A percentile compares a stretch with the other conserved stretches of the same genome.
These are phyloP conservation scores for Shiraia bambusicola DNA, from an alignment of 2,329 filamentous ascomycete genomes.

Conservation along the genomic window DNA sequence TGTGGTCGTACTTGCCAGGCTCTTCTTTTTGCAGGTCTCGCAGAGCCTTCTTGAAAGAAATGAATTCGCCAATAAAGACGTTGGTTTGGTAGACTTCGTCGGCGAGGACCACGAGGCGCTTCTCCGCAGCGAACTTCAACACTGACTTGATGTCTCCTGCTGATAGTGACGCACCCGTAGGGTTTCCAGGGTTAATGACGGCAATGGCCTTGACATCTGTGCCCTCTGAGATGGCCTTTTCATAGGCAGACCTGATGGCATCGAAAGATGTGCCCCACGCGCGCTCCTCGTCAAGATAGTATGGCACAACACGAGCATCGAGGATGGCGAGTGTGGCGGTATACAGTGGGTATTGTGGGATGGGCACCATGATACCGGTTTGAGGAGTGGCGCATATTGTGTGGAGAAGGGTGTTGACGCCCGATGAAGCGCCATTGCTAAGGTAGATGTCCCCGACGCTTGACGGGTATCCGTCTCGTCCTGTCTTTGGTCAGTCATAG, in stretches of 20 bases:
- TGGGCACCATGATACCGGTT: slow-evolving; percentile 86
- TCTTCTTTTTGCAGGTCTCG: slow-evolving; percentile 70
- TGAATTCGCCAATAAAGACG: slow-evolving; percentile 90
- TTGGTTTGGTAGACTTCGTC: slow-evolving; percentile 99
- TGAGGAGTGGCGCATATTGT: slow-evolving; percentile 77
- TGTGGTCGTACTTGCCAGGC: slow-evolving; percentile 73
- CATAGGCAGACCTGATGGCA: slow-evolving; percentile 72
- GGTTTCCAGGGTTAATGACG: slow-evolving; percentile 98
- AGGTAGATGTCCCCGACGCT: slow-evolving; percentile 83
- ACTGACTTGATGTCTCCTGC: slow-evolving; percentile 78
- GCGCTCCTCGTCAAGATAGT: slow-evolving; percentile 84
- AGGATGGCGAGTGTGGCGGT: slow-evolving; percentile 87
- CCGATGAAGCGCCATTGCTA: slow-evolving; percentile 86
- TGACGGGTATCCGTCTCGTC: slow-evolving; percentile 83
- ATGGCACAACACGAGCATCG: slow-evolving; percentile 84
- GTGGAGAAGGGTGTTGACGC: slow-evolving; percentile 90
- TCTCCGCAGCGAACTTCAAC: slow-evolving; percentile 80
- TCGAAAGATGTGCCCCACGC: slow-evolving; percentile 85
- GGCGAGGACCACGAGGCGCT: slow-evolving; percentile 86
- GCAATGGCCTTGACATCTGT: slow-evolving; percentile 90
- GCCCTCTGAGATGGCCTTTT: slow-evolving; percentile 73
- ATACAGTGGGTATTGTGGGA: slow-evolving; percentile 97
- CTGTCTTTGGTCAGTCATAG: slow-evolving; percentile 48
- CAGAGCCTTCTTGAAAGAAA: slow-evolving; percentile 90
- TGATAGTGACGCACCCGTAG: slow-evolving; percentile 83